Evolutionary conservation across 768 basidiomycete species (phyloP).

Genomic region (Amanita phalloides): DNA sequence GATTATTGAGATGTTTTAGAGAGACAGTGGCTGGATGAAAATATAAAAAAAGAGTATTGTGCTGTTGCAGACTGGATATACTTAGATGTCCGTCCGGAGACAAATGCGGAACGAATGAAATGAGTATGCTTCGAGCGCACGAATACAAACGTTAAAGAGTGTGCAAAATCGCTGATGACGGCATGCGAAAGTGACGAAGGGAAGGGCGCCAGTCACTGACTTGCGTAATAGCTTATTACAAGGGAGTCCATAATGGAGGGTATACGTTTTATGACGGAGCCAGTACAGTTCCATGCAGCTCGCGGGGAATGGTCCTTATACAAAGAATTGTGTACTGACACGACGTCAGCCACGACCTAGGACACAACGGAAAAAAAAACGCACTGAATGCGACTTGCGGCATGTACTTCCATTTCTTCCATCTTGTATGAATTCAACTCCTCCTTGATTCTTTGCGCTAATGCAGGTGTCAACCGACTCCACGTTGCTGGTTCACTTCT

Average conservation of each 20-base stretch:
- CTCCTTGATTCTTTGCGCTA: constrained; percentile 97
- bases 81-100: constrained; percentile 22
- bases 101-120: constrained; percentile 15
- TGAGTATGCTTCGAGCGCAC: constrained; percentile 5
- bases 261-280: constrained; percentile 15
- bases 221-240: constrained; percentile 4
- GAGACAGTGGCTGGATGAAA: not conserved
- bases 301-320: constrained; percentile 31
- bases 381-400: constrained; percentile 82
- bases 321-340: constrained; percentile 78
- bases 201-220: constrained; percentile 6
- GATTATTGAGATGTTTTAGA: constrained; percentile 5
- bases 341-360: not conserved
- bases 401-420: constrained; percentile 99
- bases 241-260: constrained; percentile 2
- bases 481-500: constrained; percentile 95
- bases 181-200: not conserved
- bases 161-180: constrained; percentile 1
- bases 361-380: constrained; percentile 18
- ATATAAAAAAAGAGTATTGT: constrained; percentile 5
- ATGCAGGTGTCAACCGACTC: constrained; percentile 87
- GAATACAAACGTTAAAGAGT: constrained; percentile 4
- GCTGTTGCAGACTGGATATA: constrained; percentile 11
- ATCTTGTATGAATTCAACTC: constrained; percentile 98
- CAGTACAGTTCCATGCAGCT: constrained; percentile 12